Conservation (phyloP, 495 filamentous ascomycete genomes). For the Penicillium turbatum region DNA sequence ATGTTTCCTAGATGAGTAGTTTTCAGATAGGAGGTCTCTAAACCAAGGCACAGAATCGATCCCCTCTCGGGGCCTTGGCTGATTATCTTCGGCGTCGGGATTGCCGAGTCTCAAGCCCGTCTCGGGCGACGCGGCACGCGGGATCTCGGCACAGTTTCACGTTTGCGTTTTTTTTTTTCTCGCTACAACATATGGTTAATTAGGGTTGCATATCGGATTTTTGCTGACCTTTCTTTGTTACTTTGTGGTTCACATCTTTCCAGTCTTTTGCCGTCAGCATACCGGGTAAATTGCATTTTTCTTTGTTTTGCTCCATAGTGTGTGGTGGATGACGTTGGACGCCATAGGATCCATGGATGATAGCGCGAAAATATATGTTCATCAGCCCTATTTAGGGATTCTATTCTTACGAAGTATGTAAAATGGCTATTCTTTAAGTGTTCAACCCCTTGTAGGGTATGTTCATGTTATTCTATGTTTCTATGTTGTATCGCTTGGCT, state of each 20-base stretch:
- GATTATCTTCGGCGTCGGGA: constrained; percentile 4
- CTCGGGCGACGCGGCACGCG: constrained; percentile 5
- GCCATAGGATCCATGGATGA: not conserved
- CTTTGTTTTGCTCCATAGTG: not conserved
- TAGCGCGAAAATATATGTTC: not conserved
- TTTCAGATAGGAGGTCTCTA: too few species aligned
- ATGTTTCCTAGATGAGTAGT: too few species aligned
- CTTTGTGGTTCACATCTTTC: not conserved
- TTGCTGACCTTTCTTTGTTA: not conserved
- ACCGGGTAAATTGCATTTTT: constrained; percentile 7
- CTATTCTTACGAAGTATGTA: not conserved
- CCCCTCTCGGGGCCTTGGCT: too few species aligned
- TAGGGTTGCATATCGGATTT: too few species aligned
- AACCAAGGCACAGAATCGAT: too few species aligned
- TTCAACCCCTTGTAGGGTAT: not conserved
- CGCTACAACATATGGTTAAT: too few species aligned
- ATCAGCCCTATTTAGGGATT: constrained; percentile 1
- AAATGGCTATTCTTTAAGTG: too few species aligned
- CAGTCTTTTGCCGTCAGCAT: not conserved
- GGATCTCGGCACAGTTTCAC: constrained; percentile 7
- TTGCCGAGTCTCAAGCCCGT: constrained; percentile 11
- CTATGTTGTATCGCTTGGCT: too few species aligned
- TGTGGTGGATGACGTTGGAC: not conserved
- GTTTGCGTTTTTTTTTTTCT: too few species aligned
- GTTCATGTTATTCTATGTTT: not conserved